These are phyloP conservation scores for Solanum hybrid DNA, from an alignment of 305 asterid genomes.

Conservation along the genomic window DNA sequence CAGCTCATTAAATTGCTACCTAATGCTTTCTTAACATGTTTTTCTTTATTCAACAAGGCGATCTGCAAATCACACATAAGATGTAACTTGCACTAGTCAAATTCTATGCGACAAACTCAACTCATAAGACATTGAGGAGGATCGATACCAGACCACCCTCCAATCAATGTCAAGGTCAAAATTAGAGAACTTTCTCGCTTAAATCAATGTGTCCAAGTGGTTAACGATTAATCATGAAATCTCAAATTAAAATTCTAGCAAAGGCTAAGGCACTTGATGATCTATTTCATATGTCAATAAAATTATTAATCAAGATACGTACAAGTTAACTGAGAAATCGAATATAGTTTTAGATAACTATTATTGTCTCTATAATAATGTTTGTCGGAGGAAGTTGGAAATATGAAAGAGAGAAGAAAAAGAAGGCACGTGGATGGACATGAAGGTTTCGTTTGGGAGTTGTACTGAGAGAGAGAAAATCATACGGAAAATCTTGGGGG, in stretches of 20 bases:
- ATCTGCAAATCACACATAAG: not conserved
- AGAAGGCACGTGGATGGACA: not conserved
- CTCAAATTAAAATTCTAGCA: not conserved
- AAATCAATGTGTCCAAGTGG: not conserved
- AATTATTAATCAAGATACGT: too few species aligned
- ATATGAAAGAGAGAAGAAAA: not conserved
- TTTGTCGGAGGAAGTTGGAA: not conserved
- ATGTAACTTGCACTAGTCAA: too few species aligned
- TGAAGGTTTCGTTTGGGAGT: not conserved
- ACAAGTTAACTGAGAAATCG: not conserved
- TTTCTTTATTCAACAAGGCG: not conserved
- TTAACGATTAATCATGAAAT: not conserved
- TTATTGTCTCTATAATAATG: not conserved
- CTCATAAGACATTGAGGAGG: not conserved
- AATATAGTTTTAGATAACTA: not conserved
- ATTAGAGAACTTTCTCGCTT: not conserved
- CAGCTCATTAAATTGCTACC: not conserved
- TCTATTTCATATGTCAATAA: not conserved
- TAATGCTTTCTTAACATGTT: not conserved
- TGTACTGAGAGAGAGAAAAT: not conserved
- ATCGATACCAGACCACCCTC: not conserved
- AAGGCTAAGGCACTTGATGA: not conserved
- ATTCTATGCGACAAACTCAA: too few species aligned
- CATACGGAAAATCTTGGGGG: not conserved
- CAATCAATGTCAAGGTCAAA: not conserved